Conservation (phyloP, 2,329 filamentous ascomycete genomes). For the Claviceps sp. region DNA sequence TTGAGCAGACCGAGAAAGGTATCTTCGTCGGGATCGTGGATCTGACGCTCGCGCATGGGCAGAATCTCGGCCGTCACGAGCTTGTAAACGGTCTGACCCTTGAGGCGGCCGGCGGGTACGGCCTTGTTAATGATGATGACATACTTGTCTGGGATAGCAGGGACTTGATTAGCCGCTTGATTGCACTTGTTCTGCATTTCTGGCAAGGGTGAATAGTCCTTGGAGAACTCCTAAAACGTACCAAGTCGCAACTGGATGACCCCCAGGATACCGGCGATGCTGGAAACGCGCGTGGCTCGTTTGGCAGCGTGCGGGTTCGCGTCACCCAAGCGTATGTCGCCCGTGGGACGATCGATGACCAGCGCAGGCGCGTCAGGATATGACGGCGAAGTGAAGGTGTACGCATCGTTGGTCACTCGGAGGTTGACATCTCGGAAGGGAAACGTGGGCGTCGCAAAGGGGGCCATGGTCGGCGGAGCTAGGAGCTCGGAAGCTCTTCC, state of each 20-base stretch:
- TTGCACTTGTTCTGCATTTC: neutral
- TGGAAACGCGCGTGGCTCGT: slow-evolving; percentile 62
- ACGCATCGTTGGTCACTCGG: slow-evolving; percentile 80
- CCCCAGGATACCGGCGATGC: slow-evolving; percentile 87
- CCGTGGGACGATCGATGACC: slow-evolving; percentile 81
- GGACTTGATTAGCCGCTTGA: neutral
- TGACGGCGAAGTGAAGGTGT: slow-evolving; percentile 93
- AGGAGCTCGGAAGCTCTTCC: neutral
- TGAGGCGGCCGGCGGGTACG: slow-evolving; percentile 76
- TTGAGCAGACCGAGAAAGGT: slow-evolving; percentile 75
- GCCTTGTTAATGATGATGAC: slow-evolving; percentile 93
- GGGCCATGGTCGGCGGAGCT: slow-evolving; percentile 20
- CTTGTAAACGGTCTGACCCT: slow-evolving; percentile 94
- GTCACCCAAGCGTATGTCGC: slow-evolving; percentile 77
- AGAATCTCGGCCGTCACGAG: slow-evolving; percentile 84
- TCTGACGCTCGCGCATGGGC: slow-evolving; percentile 78
- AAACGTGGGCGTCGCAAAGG: slow-evolving; percentile 25
- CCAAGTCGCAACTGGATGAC: slow-evolving; percentile 87
- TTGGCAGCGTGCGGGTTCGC: slow-evolving; percentile 62
- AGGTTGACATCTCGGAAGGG: slow-evolving; percentile 97
- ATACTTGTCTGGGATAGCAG: slow-evolving; percentile 62
- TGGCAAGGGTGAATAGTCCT: neutral
- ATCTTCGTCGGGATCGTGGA: slow-evolving; percentile 90
- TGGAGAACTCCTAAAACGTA: slow-evolving; percentile 27
- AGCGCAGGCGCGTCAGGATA: slow-evolving; percentile 79